Percentiles rank a stretch among this genome's conserved stretches.
phyloP scores from a whole-genome alignment of 441 rosid species.

The Eruca vesicaria region DNA sequence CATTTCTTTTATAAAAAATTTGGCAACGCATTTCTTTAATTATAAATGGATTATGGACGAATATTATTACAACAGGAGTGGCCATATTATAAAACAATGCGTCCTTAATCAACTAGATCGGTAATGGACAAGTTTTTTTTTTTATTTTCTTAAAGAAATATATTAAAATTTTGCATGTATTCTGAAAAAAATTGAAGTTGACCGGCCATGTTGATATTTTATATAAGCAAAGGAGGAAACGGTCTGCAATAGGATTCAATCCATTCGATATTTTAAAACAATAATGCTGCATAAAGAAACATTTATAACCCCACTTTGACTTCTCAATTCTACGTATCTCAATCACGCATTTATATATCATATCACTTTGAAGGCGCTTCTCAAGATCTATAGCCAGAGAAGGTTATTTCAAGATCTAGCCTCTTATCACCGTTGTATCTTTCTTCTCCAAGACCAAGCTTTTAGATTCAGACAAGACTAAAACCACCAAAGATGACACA shows the following conservation, averaged over 20 bases:
- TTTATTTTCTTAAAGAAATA: no score
- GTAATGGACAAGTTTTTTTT: no score
- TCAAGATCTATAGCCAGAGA: constrained; percentile 12
- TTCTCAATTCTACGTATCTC: constrained; percentile 21
- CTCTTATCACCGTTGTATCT: not conserved
- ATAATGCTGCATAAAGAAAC: not conserved
- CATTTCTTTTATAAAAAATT: no score
- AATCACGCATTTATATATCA: constrained; percentile 32
- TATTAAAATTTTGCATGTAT: not conserved
- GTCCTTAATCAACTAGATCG: not conserved
- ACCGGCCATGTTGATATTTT: constrained; percentile 1
- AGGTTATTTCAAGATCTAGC: not conserved
- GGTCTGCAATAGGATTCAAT: constrained; percentile 5
- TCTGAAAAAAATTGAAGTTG: constrained; percentile 13
- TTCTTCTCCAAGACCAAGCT: not conserved
- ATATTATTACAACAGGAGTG: not conserved
- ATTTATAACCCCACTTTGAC: constrained; percentile 20
- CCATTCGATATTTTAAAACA: not conserved
- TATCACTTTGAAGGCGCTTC: not conserved
- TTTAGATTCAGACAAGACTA: constrained; percentile 10
- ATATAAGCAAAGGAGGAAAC: not conserved
- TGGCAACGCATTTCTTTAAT: not conserved
- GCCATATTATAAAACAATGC: not conserved
- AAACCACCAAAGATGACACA: constrained; percentile 27
- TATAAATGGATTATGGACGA: not conserved